These are phyloP conservation scores for Boletus barrowsii DNA, from an alignment of 768 basidiomycete genomes.

Conservation along the genomic window DNA sequence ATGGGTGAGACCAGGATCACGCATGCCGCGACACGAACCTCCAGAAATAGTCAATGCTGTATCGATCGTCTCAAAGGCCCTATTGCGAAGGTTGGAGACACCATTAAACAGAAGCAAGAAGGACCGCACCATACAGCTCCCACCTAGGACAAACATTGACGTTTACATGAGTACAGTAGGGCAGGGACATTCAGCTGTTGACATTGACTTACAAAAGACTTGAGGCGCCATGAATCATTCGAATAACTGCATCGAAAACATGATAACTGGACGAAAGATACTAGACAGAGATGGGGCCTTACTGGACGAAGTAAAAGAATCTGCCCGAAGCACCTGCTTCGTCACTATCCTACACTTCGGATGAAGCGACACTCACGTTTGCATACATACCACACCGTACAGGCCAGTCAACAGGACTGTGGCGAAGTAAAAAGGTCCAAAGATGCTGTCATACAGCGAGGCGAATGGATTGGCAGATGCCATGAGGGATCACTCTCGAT, in stretches of 20 bases:
- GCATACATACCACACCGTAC: slow-evolving; percentile 8
- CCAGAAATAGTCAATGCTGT: slow-evolving; percentile 4
- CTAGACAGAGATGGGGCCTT: too few relatives aligned
- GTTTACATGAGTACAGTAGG: neutral
- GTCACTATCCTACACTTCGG: neutral
- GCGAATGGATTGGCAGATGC: neutral
- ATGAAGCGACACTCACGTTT: slow-evolving; percentile 2
- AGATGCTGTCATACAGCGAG: neutral
- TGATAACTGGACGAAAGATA: too few relatives aligned
- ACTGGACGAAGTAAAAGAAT: slow-evolving; percentile 13
- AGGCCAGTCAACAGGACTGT: neutral
- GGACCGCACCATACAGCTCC: slow-evolving; percentile 4
- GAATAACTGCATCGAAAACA: neutral
- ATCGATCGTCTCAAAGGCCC: slow-evolving; percentile 11
- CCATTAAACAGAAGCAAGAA: neutral
- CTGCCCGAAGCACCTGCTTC: neutral
- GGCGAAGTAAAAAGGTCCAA: neutral
- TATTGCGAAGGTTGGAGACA: neutral
- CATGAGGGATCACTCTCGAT: neutral
- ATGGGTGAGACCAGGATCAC: neutral
- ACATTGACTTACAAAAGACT: slow-evolving; percentile 2
- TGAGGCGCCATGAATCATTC: neutral
- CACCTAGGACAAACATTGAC: neutral
- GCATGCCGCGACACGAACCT: neutral
- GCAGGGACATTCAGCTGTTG: too few relatives aligned